A percentile compares a stretch with the other conserved stretches of the same genome.
Evolutionary conservation across 306 rosid species (phyloP).

Genomic region (Casuarina cunninghamiana): DNA sequence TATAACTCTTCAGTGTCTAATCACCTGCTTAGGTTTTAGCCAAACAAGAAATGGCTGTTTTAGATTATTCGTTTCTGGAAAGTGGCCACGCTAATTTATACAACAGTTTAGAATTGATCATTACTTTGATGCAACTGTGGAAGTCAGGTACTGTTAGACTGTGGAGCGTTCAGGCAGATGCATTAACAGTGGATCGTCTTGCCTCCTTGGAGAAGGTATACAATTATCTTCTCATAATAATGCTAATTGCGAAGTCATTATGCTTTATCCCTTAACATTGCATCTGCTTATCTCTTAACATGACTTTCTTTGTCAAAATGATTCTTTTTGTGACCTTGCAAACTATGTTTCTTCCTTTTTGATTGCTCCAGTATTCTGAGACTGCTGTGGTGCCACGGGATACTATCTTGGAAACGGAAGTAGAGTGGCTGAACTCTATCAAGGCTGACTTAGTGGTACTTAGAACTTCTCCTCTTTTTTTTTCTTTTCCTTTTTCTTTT

Average conservation of each 20-base stretch:
- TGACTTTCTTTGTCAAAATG: background rate
- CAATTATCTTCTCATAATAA: background rate
- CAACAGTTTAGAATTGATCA: background rate
- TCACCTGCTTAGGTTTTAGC: background rate
- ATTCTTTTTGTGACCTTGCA: background rate
- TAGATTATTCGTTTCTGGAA: background rate
- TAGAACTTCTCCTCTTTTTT: constrained; percentile 19
- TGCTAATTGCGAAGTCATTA: background rate
- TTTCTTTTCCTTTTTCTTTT: constrained; percentile 5
- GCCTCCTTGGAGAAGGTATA: constrained; percentile 92
- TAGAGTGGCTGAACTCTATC: constrained; percentile 81
- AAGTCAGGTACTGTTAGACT: constrained; percentile 78
- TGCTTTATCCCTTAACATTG: background rate
- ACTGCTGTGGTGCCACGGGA: constrained; percentile 89
- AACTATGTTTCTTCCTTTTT: constrained; percentile 16
- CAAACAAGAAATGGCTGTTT: background rate
- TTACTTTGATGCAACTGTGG: constrained; percentile 2
- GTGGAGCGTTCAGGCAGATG: constrained; percentile 98
- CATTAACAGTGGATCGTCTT: constrained; percentile 94
- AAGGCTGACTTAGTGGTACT: constrained; percentile 94
- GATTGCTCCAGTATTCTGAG: constrained; percentile 67
- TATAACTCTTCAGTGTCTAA: no score
- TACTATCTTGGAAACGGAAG: constrained; percentile 65
- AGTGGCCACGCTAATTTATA: background rate
- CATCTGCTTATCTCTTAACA: background rate